These are phyloP conservation scores for Celoporthe dispersa DNA, from an alignment of 2,329 filamentous ascomycete species.

Conservation along the genomic window DNA sequence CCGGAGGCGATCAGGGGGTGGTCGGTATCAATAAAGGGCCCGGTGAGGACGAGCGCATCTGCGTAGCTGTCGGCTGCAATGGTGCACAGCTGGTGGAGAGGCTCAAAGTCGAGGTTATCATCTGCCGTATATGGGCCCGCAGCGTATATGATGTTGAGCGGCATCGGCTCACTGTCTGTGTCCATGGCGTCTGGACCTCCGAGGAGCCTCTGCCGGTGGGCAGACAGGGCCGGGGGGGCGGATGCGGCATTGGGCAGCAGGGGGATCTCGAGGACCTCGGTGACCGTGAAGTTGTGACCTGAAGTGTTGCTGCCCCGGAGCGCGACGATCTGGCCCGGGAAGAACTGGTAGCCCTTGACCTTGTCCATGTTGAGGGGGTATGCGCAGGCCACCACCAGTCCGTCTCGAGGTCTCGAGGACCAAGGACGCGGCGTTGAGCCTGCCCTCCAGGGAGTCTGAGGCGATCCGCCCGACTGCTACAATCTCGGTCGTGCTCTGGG, in stretches of 20 bases:
- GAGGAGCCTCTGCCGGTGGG: slow-evolving; percentile 70
- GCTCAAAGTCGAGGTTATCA: slow-evolving; percentile 88
- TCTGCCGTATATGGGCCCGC: slow-evolving; percentile 92
- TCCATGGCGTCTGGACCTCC: slow-evolving; percentile 68
- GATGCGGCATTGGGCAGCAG: slow-evolving; percentile 77
- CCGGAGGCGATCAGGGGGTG: slow-evolving; percentile 84
- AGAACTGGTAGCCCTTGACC: slow-evolving; percentile 76
- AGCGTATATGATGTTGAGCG: slow-evolving; percentile 77
- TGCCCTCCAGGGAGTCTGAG: slow-evolving; percentile 84
- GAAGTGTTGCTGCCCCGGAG: slow-evolving; percentile 85
- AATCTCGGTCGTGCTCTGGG: slow-evolving; percentile 82
- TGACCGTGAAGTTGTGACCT: slow-evolving; percentile 80
- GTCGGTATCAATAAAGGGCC: slow-evolving; percentile 89
- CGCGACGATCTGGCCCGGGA: slow-evolving; percentile 92
- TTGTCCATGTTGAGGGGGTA: slow-evolving; percentile 78
- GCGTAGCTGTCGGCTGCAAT: slow-evolving; percentile 75
- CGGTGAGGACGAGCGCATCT: slow-evolving; percentile 79
- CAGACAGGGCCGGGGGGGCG: slow-evolving; percentile 64
- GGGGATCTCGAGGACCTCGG: slow-evolving; percentile 75
- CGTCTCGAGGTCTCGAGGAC: slow-evolving; percentile 87
- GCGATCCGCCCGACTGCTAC: slow-evolving; percentile 91
- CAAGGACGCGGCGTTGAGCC: slow-evolving; percentile 81
- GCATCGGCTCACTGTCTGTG: slow-evolving; percentile 61
- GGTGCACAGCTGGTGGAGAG: slow-evolving; percentile 79
- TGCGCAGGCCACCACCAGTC: slow-evolving; percentile 79